phyloP scores from a whole-genome alignment of 768 basidiomycete species.

The Termitomyces sp. region DNA sequence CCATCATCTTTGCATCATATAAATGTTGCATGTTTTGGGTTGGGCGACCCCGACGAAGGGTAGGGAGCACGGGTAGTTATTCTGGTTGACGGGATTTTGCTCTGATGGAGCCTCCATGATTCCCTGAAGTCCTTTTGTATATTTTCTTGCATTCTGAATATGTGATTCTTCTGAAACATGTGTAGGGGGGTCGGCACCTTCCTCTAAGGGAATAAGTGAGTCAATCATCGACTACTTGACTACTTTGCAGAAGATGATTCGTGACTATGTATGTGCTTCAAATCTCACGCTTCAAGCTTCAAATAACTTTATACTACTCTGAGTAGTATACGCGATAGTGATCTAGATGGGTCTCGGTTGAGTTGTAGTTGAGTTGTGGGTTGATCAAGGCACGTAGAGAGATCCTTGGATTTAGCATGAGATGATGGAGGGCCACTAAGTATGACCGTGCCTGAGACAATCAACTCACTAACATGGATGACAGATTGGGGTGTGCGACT shows the following conservation, averaged over 20 bases:
- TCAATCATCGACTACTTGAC: neutral
- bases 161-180: slow-evolving; percentile 13
- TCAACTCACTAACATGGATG: neutral
- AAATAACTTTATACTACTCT: neutral
- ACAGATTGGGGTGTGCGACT: neutral
- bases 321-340: neutral
- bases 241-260: slow-evolving; percentile 4
- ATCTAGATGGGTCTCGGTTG: neutral
- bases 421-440: too few species aligned
- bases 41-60: neutral
- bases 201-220: slow-evolving; percentile 12
- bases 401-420: neutral
- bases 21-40: neutral
- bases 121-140: slow-evolving; percentile 16
- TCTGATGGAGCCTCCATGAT: neutral
- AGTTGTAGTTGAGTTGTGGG: too few species aligned
- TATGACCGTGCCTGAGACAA: neutral
- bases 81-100: neutral
- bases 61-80: neutral
- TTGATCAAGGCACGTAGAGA: neutral
- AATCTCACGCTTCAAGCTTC: neutral
- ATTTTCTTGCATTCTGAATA: slow-evolving; percentile 5
- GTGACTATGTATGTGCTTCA: neutral
- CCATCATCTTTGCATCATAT: neutral
- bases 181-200: slow-evolving; percentile 12